Evolutionary conservation across 768 basidiomycete genomes (phyloP), one percentile per base, ranked within the genome.

Genomic region (Tubosaeta sp.): DNA sequence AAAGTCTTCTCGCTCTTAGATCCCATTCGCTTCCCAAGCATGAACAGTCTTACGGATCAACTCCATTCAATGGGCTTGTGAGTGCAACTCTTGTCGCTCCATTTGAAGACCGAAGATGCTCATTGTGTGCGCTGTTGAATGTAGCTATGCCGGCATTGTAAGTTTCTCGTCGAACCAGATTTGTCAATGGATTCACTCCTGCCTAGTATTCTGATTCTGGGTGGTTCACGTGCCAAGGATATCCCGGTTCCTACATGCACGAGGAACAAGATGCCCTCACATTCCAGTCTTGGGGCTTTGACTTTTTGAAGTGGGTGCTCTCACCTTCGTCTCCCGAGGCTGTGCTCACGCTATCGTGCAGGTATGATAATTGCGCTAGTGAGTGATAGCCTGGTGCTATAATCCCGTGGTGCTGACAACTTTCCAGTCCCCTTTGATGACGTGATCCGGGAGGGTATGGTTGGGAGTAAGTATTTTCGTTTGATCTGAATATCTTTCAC

Each of bases 281-380:
- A 3, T 85, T 85, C 70, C 75, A 77, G 48, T 61, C 63, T 42
- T 86, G 84, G 84, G 82, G 81, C 1, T 84, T 85, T 52, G 82
- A 85, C 60, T 72, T 77, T 53, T 67, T 85, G 37, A 85, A 85
- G 83, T 84, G 51, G 38, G 80, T 46, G 7, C 31, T 56, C 3
- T 42, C 45, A 41, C 12, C 29, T 17, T 31, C 17, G 4, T 43
- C 27, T 41, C 25, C 25, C 13, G 19, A 26, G 12, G 31, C 26
- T 31, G 27, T 10, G n/a, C 25, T 55, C 22, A 60, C 11, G 54
- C 10, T 13, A 9, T 45, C 27, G 22, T 29, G 33, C 16, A 83
- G 80, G 64, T 83, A 81, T 56, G 82, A 83, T 54, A 83, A 83
- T 59, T 83, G 81, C 50, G 78, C 77, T 35, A 73, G 81, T 80